phyloP scores from a whole-genome alignment of 306 rosid genomes.

The Pyrus pyrifolia region DNA sequence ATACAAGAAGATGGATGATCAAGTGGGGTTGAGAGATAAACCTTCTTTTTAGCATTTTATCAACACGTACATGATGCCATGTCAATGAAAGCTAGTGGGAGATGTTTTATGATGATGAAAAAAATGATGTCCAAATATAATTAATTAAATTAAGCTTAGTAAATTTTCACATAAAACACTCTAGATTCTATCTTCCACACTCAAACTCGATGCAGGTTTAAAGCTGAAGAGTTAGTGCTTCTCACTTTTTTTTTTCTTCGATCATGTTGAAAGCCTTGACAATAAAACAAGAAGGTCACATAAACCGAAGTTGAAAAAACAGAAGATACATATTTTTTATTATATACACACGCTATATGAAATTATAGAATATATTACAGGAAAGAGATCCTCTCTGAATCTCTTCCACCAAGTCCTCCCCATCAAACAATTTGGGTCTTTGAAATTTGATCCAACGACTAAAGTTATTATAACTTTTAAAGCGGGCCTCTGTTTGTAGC shows the following conservation, averaged over 20 bases:
- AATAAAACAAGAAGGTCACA: no score
- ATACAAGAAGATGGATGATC: background rate
- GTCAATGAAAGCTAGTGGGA: background rate
- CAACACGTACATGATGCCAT: background rate
- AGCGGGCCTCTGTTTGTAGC: fast-evolving
- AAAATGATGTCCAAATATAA: background rate
- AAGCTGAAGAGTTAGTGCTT: no score
- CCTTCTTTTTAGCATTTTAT: background rate
- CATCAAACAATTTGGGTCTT: no score
- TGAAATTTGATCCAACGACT: no score
- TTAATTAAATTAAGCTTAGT: background rate
- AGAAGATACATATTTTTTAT: background rate
- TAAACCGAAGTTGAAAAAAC: no score
- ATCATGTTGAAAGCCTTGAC: no score
- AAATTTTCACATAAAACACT: no score
- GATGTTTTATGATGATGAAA: background rate
- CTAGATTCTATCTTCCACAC: no score
- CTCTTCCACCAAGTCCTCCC: no score
- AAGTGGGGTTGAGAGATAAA: conserved; percentile 1
- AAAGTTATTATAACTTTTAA: no score
- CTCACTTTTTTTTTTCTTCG: no score
- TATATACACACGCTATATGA: background rate
- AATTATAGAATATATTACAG: background rate
- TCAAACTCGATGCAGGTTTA: background rate
- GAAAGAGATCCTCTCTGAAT: no score